phyloP scores from a whole-genome alignment of 306 rosid species.

The Acmispon strigosus region DNA sequence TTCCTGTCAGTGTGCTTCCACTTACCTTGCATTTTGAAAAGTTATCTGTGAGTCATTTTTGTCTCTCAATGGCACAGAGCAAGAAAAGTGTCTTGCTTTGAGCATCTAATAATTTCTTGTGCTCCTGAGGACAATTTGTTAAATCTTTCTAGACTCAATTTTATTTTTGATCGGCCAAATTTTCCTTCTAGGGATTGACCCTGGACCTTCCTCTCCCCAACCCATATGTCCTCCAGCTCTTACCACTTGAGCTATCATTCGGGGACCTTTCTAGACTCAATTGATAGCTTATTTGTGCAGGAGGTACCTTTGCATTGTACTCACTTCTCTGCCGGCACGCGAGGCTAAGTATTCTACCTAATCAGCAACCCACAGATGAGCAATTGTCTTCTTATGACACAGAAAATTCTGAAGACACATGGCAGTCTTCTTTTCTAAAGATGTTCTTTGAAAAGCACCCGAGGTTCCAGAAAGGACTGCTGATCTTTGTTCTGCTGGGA shows the following conservation, averaged over 20 bases:
- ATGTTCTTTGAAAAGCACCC: slow-evolving; percentile 46
- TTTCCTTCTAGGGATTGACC: no score
- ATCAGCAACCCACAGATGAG: slow-evolving; percentile 60
- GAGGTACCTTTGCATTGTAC: slow-evolving; percentile 81
- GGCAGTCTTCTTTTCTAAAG: slow-evolving; percentile 27
- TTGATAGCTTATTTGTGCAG: slow-evolving; percentile 40
- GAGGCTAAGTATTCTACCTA: slow-evolving; percentile 56
- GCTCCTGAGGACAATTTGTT: not conserved
- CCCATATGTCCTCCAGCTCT: no score
- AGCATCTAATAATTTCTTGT: not conserved
- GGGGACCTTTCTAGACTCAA: no score
- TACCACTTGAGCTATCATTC: no score
- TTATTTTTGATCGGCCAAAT: no score
- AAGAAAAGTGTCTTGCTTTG: not conserved
- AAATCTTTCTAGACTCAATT: no score
- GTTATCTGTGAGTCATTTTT: not conserved
- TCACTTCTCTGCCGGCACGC: slow-evolving; percentile 75
- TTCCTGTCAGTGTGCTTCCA: not conserved
- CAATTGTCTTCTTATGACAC: slow-evolving; percentile 22
- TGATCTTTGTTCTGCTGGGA: slow-evolving; percentile 67
- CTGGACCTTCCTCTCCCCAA: no score
- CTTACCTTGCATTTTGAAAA: not conserved
- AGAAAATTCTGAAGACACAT: slow-evolving; percentile 26
- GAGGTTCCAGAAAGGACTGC: slow-evolving; percentile 39
- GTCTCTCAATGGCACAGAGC: not conserved